phyloP scores from a whole-genome alignment of 1,139 yeast species.

The Blastobotrys serpentis region DNA sequence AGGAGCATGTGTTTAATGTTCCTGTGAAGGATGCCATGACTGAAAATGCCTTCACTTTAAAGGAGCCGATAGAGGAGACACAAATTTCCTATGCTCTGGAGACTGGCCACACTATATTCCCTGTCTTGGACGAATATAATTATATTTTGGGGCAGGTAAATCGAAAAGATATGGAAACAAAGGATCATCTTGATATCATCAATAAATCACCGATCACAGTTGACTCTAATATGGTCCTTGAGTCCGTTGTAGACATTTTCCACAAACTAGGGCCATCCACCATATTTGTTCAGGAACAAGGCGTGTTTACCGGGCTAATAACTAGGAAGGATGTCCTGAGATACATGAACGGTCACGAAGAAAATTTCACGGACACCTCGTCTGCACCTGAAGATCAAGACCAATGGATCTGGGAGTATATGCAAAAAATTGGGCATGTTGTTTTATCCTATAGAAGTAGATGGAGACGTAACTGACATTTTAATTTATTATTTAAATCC shows the following conservation, averaged over 20 bases:
- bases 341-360: conserved; percentile 32
- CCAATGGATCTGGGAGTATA: conserved; percentile 5
- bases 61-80: neutral
- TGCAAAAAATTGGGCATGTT: conserved; percentile 4
- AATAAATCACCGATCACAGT: conserved; percentile 67
- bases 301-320: conserved; percentile 56
- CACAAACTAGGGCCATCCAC: conserved; percentile 78
- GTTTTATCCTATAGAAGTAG: neutral
- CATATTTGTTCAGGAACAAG: conserved; percentile 60
- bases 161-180: conserved; percentile 4
- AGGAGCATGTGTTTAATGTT: conserved; percentile 56
- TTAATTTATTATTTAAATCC: neutral
- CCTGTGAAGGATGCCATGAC: conserved; percentile 70
- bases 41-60: conserved; percentile 44
- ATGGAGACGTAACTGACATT: neutral
- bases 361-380: neutral
- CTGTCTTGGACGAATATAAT: conserved; percentile 31
- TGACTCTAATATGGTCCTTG: conserved; percentile 54
- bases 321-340: conserved; percentile 68
- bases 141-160: conserved; percentile 13
- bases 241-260: conserved; percentile 66
- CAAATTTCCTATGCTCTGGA: conserved; percentile 7
- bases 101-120: conserved; percentile 58
- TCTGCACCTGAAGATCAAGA: conserved; percentile 1
- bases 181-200: conserved; percentile 36